A percentile compares a stretch with the other conserved stretches of the same genome.
phyloP scores from a whole-genome alignment of 257 asterid species.

The Lantana camara region DNA sequence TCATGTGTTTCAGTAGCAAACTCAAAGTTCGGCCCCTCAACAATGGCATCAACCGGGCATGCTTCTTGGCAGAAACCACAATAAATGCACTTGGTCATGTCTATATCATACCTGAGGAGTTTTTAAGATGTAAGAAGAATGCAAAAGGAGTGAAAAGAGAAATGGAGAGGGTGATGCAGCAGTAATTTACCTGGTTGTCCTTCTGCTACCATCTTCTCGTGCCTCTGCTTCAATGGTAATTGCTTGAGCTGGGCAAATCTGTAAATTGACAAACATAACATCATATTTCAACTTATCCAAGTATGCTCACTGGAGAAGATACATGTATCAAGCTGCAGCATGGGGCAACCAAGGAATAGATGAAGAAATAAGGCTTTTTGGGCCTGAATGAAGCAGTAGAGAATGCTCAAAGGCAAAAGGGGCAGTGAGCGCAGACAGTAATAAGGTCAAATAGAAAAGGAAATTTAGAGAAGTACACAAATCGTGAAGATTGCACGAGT shows the following conservation, averaged over 20 bases:
- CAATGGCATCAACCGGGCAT: conserved; percentile 97
- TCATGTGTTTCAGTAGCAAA: conserved; percentile 98
- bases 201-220: conserved; percentile 95
- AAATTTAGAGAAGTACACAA: conserved; percentile 3
- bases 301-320: background rate
- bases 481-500: background rate
- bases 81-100: conserved; percentile 98
- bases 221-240: conserved; percentile 96
- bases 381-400: conserved; percentile 1
- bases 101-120: conserved; percentile 79
- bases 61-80: conserved; percentile 99
- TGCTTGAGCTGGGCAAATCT: conserved; percentile 97
- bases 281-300: conserved; percentile 1
- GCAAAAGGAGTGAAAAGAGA: background rate
- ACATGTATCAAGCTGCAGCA: background rate
- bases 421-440: background rate
- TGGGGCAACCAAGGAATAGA: background rate
- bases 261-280: conserved; percentile 9
- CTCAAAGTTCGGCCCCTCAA: conserved; percentile 97
- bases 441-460: conserved; percentile 6
- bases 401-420: conserved; percentile 8
- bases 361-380: background rate
- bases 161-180: conserved; percentile 13
- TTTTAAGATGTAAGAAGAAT: conserved; percentile 23
- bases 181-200: conserved; percentile 75